Conservation (phyloP, 345 rosid genomes). For the Dovyalis caffra region DNA sequence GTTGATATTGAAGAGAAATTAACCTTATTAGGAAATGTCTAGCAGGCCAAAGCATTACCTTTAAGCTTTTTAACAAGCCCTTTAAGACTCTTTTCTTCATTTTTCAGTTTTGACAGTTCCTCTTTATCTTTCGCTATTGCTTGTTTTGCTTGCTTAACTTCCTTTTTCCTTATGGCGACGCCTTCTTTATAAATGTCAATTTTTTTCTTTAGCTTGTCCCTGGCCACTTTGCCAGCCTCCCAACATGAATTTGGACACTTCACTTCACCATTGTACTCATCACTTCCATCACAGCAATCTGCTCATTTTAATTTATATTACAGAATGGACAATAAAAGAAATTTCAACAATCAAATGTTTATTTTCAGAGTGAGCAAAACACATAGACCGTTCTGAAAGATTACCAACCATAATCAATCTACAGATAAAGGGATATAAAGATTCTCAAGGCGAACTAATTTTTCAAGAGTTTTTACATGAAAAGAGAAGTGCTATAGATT, state of each 20-base stretch:
- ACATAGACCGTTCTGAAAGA: background rate
- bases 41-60: slow-evolving; percentile 41
- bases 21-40: background rate
- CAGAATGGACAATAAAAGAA: background rate
- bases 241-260: slow-evolving; percentile 78
- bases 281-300: slow-evolving; percentile 99
- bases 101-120: slow-evolving; percentile 59
- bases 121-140: slow-evolving; percentile 69
- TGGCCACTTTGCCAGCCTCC: slow-evolving; percentile 91
- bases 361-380: background rate
- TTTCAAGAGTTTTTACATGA: no score
- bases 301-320: slow-evolving; percentile 15
- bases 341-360: background rate
- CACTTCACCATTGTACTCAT: slow-evolving; percentile 73
- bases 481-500: no score
- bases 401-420: no score
- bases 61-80: slow-evolving; percentile 70
- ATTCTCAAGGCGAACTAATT: no score
- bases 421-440: no score
- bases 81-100: slow-evolving; percentile 72
- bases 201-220: slow-evolving; percentile 60
- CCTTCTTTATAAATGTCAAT: slow-evolving; percentile 69
- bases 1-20: background rate
- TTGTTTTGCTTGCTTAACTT: slow-evolving; percentile 52
- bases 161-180: slow-evolving; percentile 45